Evolutionary conservation across 1,284 basidiomycete genomes (phyloP), one percentile per base, ranked within the genome.

Genomic region (Naganishia sp.): DNA sequence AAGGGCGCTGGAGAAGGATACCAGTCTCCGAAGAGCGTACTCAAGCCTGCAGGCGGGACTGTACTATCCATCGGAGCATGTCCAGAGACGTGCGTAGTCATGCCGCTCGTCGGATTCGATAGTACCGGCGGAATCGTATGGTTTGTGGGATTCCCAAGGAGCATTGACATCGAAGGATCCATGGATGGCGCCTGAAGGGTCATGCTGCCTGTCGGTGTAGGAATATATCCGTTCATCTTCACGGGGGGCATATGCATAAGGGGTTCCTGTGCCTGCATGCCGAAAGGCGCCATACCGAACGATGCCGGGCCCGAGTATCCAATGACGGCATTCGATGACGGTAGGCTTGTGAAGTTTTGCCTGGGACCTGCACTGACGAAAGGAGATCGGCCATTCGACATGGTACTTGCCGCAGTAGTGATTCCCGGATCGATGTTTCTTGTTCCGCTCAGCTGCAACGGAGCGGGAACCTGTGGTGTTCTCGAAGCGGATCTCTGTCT

Each of bases 121-220:
- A 25, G 23, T 7, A 25, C 9, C 6, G 46, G 17, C 18, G 45
- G 43, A 3, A 45, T 32, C 7, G 25, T 32, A 23, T 42, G 21
- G 25, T 21, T 45, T 21, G 28, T 5, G 7, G 43, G 28, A 25
- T 47, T 25, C 6, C 35, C 56, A 42, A 47, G 56, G n/a, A 46
- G 13, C 28, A 45, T 11, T 10, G 56, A 39, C 25, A 47, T 32
- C 15, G 23, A 5, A 18, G 25, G 43, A 21, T 58, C 45, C 13
- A 58, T 18, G 0, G 56, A n/a, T n/a, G 56, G 43, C 1, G 56
- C 56, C 46, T 58, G 56, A 10, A 58, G 35, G 18, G 31, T 32
- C 43, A 58, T 32, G n/a, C 56, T 58, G 23, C 56, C 56, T 6
- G 56, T 58, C 32, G 45, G 43, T 21, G 28, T 47, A 10, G 43